Conservation (phyloP, 2,329 filamentous ascomycete genomes). For the Neonectria magnoliae region DNA sequence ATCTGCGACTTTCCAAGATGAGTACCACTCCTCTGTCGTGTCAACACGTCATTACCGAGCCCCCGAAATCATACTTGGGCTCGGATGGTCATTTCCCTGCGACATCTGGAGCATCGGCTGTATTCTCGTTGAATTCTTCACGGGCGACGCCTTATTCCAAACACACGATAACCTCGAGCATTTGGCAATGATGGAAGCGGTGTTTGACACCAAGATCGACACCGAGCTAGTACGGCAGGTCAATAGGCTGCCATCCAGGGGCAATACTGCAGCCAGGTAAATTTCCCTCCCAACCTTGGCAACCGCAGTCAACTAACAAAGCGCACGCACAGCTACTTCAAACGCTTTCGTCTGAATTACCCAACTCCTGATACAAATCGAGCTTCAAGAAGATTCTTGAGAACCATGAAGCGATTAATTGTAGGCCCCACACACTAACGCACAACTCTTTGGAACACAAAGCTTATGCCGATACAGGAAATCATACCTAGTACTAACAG, state of each 20-base stretch:
- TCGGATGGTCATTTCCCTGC: conserved; percentile 77
- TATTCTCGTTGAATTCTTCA: conserved; percentile 77
- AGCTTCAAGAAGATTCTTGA: conserved; percentile 72
- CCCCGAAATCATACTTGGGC: conserved; percentile 75
- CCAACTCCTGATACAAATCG: conserved; percentile 70
- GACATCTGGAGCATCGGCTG: conserved; percentile 81
- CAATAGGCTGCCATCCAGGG: conserved; percentile 62
- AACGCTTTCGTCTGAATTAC: conserved; percentile 72
- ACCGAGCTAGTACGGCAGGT: conserved; percentile 61
- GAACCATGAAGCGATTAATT: conserved; percentile 73
- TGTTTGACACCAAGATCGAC: conserved; percentile 70
- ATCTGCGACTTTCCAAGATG: conserved; percentile 76
- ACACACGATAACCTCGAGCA: conserved; percentile 79
- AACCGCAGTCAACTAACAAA: conserved; percentile 38
- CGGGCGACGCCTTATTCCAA: conserved; percentile 76
- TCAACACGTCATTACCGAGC: conserved; percentile 76
- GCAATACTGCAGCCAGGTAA: conserved; percentile 72
- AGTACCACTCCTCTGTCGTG: conserved; percentile 77
- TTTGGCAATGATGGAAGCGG: conserved; percentile 79
- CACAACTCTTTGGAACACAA: background rate
- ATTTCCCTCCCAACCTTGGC: conserved; percentile 29
- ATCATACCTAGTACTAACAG: conserved; percentile 69
- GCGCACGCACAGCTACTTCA: conserved; percentile 66
- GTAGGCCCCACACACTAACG: conserved; percentile 53
- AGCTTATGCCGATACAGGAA: conserved; percentile 56